Base-by-base conservation (phyloP, 2,329 filamentous ascomycete species). In the Microdochium bolleyi region DNA sequence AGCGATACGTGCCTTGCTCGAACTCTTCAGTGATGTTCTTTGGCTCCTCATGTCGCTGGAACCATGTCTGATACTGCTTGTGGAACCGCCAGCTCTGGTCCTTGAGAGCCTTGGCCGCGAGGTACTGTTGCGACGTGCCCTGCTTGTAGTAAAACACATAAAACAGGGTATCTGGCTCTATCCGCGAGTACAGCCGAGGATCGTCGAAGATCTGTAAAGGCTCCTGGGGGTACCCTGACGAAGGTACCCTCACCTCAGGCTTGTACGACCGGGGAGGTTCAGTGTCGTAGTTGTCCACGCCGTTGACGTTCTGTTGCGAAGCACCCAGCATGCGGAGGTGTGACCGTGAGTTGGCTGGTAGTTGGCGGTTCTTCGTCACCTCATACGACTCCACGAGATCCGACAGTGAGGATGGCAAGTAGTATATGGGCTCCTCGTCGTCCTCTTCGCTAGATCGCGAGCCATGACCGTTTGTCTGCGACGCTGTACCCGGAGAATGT, bases 11-110 rank as follows among this genome's bases (percentile, higher is more conserved):
- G 57, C 94, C 94, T 72, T 99, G 94, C 73, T 99, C 94, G 66
- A 90, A 97, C 72, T 99, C 94, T 70, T 99, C 94, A 0, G 94
- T 97, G 65, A 99, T 99, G 62, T 85, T 92, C 77, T 99, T 99
- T 19, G 94, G 94, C 74, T 99, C 94, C 67, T 99, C 94, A 61
- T 99, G 94, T 51, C 94, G 82, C 71, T 99, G 94, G 66, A 99
- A 99, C 94, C 94, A 99, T 1, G 94, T 99, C 70, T 96, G 94
- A 67, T 99, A 99, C 70, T 97, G 94, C 77, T 99, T 99, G 74
- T 99, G 94, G 69, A 99, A 99, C 53, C 94, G 83, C 94, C 94
- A 99, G 70, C 92, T 96, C 71, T 99, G 94, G 60, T 92, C 89
- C 73, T 99, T 99, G 51, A 99, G 75, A n/a, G 94, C 90, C 71